Base-by-base conservation (phyloP, 1,284 basidiomycete genomes). In the Porogramme epimiltina region DNA sequence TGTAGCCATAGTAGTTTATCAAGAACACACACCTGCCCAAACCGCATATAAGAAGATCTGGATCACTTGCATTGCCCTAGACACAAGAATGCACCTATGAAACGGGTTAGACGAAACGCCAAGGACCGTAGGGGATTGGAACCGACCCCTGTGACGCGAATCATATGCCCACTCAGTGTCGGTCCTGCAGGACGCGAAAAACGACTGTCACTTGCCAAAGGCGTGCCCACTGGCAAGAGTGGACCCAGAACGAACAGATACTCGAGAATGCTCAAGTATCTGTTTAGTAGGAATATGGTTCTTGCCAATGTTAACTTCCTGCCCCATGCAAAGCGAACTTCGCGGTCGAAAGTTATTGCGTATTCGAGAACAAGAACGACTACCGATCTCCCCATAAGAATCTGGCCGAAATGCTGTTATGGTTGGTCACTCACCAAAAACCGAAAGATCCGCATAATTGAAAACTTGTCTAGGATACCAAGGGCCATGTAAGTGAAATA, bases 251-350 rank as follows among this genome's bases (percentile, higher is more conserved):
- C 51, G 13, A 56, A 9, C 1, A 59, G 20, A 19, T 42, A 59
- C 22, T 44, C 47, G 2, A 56, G 6, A 15, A 59, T 48, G 1
- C 49, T 43, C 19, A 56, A 15, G 42, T 59, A 59, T 5, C 57
- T 45, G 25, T 59, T 59, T 11, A 59, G 28, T 11, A 59, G 42
- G 24, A 53, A 53, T n/a, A 59, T 45, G 11, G 23, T 18, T 42
- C 36, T 51, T 4, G 54, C 52, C 49, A 45, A 53, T 31, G 57
- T 47, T 2, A 42, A 19, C 18, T 47, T 54, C 15, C 49, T 51
- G 40, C 57, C 31, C 57, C 57, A 59, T 18, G 49, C 51, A n/a
- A 54, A 55, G 15, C 43, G 54, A 40, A 59, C 57, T 42, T 59
- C 57, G 25, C 51, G 45, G 23, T 59, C 54, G 26, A 59, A 38